Conservation (phyloP, 192 early-diverging fungal genomes). For the Dimargaris xerosporica region DNA sequence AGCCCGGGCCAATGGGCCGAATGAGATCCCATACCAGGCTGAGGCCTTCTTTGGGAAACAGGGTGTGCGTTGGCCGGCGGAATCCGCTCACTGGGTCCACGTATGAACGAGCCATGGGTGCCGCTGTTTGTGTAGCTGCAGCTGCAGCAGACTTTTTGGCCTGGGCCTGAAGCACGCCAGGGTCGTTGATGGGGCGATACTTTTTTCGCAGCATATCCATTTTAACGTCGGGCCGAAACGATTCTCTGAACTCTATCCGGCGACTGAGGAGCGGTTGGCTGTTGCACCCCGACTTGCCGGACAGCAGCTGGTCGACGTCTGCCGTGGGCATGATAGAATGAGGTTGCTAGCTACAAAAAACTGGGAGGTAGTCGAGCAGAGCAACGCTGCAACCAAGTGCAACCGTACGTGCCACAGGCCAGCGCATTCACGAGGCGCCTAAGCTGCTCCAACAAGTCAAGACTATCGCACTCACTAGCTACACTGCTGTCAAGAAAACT, state of each 20-base stretch:
- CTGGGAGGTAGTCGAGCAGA: no score
- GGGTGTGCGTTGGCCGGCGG: conserved; percentile 31
- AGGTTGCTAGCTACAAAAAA: no score
- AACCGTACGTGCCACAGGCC: no score
- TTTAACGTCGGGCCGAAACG: conserved; percentile 38
- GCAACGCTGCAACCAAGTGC: no score
- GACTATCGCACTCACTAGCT: no score
- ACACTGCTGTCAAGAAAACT: no score
- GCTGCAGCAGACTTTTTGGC: background rate
- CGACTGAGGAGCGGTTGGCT: conserved; percentile 31
- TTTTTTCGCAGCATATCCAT: conserved; percentile 43
- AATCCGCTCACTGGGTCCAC: conserved; percentile 46
- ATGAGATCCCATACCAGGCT: conserved; percentile 34
- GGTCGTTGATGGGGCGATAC: conserved; percentile 43
- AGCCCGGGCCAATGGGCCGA: conserved; percentile 45
- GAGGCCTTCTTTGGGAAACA: conserved; percentile 44
- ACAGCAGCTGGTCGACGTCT: conserved; percentile 25
- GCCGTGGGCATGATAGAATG: no score
- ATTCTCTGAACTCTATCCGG: conserved; percentile 44
- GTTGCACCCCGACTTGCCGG: conserved; percentile 21
- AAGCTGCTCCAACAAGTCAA: no score
- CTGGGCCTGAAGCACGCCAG: background rate
- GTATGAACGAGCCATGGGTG: conserved; percentile 1
- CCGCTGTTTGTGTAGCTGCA: background rate
- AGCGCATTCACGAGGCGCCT: no score